Conservation (phyloP, 1,139 yeast genomes). For the Blastobotrys indianensis region DNA sequence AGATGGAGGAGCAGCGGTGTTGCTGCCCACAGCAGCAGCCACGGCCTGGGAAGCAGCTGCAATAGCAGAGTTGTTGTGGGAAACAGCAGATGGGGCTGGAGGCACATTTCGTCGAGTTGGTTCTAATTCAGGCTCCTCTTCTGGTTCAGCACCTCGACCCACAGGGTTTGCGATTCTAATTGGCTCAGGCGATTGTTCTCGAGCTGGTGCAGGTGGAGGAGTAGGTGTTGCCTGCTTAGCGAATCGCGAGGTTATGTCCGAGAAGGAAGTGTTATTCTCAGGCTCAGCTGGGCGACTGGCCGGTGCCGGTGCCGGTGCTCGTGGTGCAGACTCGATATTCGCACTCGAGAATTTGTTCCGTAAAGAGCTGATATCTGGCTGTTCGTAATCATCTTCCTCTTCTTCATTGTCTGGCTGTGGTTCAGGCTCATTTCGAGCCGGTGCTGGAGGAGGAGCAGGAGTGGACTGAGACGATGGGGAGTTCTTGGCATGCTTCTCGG, state of each 20-base stretch:
- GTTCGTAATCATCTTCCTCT: conserved; percentile 19
- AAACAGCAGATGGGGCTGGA: conserved; percentile 11
- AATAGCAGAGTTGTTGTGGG: conserved; percentile 13
- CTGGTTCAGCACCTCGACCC: conserved; percentile 16
- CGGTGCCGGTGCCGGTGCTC: conserved; percentile 12
- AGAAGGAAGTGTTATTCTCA: conserved; percentile 14
- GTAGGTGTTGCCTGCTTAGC: conserved; percentile 14
- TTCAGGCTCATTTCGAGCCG: conserved; percentile 15
- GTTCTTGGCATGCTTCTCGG: conserved; percentile 69
- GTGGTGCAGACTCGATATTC: conserved; percentile 11
- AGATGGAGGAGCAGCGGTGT: conserved; percentile 14
- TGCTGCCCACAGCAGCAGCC: conserved; percentile 5
- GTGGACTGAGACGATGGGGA: conserved; percentile 12
- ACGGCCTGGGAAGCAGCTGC: conserved; percentile 14
- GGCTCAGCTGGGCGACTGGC: conserved; percentile 8
- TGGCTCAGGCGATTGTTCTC: conserved; percentile 8
- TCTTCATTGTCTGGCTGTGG: conserved; percentile 8
- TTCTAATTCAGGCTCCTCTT: conserved; percentile 15
- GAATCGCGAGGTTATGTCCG: conserved; percentile 22
- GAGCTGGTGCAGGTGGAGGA: conserved; percentile 16
- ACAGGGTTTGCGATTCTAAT: conserved; percentile 14
- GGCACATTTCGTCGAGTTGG: conserved; percentile 16
- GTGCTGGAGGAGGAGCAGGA: conserved; percentile 19
- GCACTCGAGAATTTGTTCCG: conserved; percentile 21
- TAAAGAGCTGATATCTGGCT: conserved; percentile 19